Evolutionary conservation across 1,284 basidiomycete genomes (phyloP), one percentile per base, ranked within the genome.

Genomic region (Apiotrichum porosum): DNA sequence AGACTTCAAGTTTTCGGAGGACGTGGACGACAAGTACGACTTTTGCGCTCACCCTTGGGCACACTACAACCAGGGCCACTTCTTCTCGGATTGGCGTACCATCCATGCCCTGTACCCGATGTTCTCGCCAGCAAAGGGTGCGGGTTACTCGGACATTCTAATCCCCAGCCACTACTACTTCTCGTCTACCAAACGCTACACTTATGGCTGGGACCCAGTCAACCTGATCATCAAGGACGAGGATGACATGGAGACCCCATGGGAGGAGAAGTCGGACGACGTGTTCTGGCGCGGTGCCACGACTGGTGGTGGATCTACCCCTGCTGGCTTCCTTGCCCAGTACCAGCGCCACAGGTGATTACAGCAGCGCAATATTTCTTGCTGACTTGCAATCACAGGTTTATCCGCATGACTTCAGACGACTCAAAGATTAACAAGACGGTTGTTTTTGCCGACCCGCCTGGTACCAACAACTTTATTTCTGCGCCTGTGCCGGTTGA

Each of bases 151-250:
- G 51, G 92, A 97, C 66, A 90, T 97, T 55, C 78, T 86, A 44
- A 91, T 97, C 55, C 92, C 92, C 0, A 90, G 86, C 57, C 90
- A 95, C 70, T 94, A 95, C 70, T 94, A 97, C 71, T 89, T 88
- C 65, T 84, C 83, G 13, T 84, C 84, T 45, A 88, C 85, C 12
- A 77, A 80, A 49, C 76, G 83, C 49, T 93, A 93, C 65, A 89
- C 89, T 1, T 95, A 95, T 59, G 92, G 85, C 1, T 92, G 86
- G 84, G 89, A 95, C 68, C 76, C 83, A 0, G 77, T 83, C 21
- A 84, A 85, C 49, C 73, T 83, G 58, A 76, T 82, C 49, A 75
- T 84, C 50, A 84, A 83, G 62, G 81, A 81, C 2, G 77, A 84
- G 2, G 90, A 92, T 61, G 77, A 81, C 47, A 85, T 86, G 83